Evolutionary conservation across 73 alveolate species (phyloP), one percentile per base, ranked within the genome.

Genomic region (Stentor roeselii): DNA sequence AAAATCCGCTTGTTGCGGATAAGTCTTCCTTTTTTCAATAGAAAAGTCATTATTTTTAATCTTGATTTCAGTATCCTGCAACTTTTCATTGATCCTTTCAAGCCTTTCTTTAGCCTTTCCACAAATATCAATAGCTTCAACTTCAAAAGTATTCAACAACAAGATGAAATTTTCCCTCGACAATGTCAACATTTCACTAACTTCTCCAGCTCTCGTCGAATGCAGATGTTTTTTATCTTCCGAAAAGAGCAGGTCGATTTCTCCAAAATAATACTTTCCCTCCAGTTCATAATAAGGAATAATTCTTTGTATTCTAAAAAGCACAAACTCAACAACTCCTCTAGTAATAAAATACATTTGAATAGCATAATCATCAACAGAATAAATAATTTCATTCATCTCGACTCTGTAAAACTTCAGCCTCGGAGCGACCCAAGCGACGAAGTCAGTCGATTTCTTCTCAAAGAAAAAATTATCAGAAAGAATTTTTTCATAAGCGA

Each of bases 311-410:
- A 59, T 83, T 36, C 58, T 59, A 3, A 34, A 3, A 58, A 59
- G 58, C 32, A 88, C 90, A 31, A 76, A 39, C 30, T 82, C 90
- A 0, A 86, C 90, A 27, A 59, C 31, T 41, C 99, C 99, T 82
- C 89, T 84, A 30, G 90, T 88, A 40, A 91, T 83, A 78, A 95
- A 95, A 91, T 93, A 95, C 85, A 95, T 93, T 76, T 95, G 96
- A 82, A 88, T 93, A 32, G 95, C 92, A 82, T 89, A 90, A 78
- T 95, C 99, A 74, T 93, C 97, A 38, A 86, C 96, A 83, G 85
- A 84, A 85, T 90, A 95, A 67, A 95, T 84, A 83, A 86, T 88
- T 60, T 95, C 95, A 30, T 85, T 90, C 87, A 85, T 89, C 11
- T 91, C 89, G 50, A 89, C 86, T 82, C 90, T 91, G 32, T 83